Evolutionary conservation across 1,284 basidiomycete species (phyloP), one percentile per base, ranked within the genome.

Genomic region (Sporisorium scitamineum): DNA sequence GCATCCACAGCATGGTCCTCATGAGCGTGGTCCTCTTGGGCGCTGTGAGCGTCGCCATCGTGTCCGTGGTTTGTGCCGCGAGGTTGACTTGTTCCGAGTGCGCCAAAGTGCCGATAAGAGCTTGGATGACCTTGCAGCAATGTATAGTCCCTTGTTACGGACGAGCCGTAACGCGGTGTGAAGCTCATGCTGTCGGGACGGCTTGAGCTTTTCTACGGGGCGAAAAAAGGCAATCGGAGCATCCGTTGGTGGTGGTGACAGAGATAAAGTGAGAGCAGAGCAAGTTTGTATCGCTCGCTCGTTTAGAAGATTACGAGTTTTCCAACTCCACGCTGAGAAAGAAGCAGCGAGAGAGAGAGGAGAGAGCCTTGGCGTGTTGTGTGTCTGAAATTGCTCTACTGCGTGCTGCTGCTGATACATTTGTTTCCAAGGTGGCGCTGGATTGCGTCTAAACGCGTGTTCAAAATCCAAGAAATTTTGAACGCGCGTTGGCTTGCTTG

Each of bases 121-220:
- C 70, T 60, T 0, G 74, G 74, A 24, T 77, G 74, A 31, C 70
- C 70, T 59, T 77, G 74, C 1, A 77, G 57, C 32, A 77, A 53
- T 5, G 66, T 72, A 29, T 77, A 77, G 60, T 77, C 74, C 29
- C 74, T 59, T 22, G 74, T 55, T 22, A 77, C 70, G 54, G 74
- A 77, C 37, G 74, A 77, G 37, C 74, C 63, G 57, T 77, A 77
- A 20, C 74, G 74, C 8, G 69, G 59, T n/a, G 70, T 66, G 57
- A 77, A 73, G 60, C 70, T 72, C 74, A 77, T 77, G 20, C 44
- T 48, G 27, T 8, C 42, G 24, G 34, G 20, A 34, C 14, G 20
- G 29, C 50, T 22, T 20, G 41, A 42, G n/a, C 41, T 7, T 42
- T 3, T 27, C 37, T 37, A 27, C 5, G 26, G 24, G 45, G 13